Evolutionary conservation across 2,329 filamentous ascomycete genomes (phyloP).

Genomic region (Aspergillus arachidicola): DNA sequence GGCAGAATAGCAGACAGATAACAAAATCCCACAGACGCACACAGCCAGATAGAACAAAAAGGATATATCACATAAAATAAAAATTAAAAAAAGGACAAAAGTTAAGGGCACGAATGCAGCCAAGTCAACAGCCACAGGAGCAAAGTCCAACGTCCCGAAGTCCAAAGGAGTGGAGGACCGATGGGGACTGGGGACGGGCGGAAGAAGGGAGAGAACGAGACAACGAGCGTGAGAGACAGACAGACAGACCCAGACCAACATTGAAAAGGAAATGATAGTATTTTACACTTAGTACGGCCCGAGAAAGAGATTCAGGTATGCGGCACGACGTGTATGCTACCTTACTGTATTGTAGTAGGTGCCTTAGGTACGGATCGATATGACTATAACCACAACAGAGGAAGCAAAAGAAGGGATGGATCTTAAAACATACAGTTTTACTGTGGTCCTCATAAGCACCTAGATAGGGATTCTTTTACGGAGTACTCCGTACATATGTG

Average conservation of each 20-base stretch:
- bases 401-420: not conserved
- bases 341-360: not conserved
- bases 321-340: not conserved
- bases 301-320: not conserved
- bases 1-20: not conserved
- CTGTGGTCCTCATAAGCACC: not conserved
- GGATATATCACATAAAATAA: not conserved
- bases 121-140: slow-evolving; percentile 6
- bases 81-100: not conserved
- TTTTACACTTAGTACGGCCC: too few relatives aligned
- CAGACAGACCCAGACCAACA: slow-evolving; percentile 3
- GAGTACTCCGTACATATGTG: not conserved
- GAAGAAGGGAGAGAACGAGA: slow-evolving; percentile 17
- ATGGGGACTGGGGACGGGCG: slow-evolving; percentile 10
- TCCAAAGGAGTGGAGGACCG: slow-evolving; percentile 35
- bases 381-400: too few relatives aligned
- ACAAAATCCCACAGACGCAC: not conserved
- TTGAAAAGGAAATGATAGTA: not conserved
- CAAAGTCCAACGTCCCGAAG: slow-evolving; percentile 8
- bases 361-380: not conserved
- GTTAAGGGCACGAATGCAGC: not conserved
- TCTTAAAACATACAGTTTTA: not conserved
- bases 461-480: not conserved
- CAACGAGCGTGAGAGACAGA: not conserved
- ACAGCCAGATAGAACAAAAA: not conserved